A percentile compares a stretch with the other conserved stretches of the same genome.
Conservation (phyloP, 1,284 basidiomycete genomes). For the Leccinum pachyderme region DNA sequence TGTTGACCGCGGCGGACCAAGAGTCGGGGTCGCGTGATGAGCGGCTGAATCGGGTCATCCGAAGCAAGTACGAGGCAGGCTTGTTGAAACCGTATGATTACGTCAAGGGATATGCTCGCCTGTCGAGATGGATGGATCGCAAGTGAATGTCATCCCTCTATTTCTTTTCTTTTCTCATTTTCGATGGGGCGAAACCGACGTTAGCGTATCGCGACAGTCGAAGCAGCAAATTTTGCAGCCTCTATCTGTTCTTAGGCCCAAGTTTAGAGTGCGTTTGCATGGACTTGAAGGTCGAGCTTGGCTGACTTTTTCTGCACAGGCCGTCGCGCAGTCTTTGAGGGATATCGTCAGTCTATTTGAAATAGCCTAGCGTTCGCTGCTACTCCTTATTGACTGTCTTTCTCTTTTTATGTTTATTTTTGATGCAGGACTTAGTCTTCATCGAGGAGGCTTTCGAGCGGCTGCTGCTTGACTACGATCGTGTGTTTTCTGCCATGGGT, state of each 20-base stretch:
- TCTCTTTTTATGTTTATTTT: not conserved
- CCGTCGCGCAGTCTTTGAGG: not conserved
- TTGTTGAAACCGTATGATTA: slow-evolving; percentile 95
- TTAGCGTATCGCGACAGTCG: slow-evolving; percentile 83
- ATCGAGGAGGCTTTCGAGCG: slow-evolving; percentile 98
- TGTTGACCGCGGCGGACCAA: slow-evolving; percentile 95
- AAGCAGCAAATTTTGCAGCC: slow-evolving; percentile 89
- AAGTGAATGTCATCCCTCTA: slow-evolving; percentile 43
- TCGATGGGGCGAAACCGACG: not conserved
- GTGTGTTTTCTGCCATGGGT: slow-evolving; percentile 93
- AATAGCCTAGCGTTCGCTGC: not conserved
- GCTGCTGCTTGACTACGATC: slow-evolving; percentile 92
- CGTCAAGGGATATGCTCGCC: slow-evolving; percentile 87
- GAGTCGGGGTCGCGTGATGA: slow-evolving; percentile 68
- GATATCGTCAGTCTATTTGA: not conserved
- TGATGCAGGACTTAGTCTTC: slow-evolving; percentile 83
- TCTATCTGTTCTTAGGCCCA: slow-evolving; percentile 47
- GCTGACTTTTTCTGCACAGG: not conserved
- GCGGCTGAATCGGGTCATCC: slow-evolving; percentile 83
- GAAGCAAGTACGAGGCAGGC: slow-evolving; percentile 97
- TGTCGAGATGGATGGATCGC: slow-evolving; percentile 93
- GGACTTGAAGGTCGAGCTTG: not conserved
- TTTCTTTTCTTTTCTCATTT: not conserved
- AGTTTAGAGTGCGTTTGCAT: not conserved
- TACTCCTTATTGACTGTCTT: not conserved